Evolutionary conservation across 129 eudicot genomes (phyloP).

Genomic region (Pittosporum tobira): DNA sequence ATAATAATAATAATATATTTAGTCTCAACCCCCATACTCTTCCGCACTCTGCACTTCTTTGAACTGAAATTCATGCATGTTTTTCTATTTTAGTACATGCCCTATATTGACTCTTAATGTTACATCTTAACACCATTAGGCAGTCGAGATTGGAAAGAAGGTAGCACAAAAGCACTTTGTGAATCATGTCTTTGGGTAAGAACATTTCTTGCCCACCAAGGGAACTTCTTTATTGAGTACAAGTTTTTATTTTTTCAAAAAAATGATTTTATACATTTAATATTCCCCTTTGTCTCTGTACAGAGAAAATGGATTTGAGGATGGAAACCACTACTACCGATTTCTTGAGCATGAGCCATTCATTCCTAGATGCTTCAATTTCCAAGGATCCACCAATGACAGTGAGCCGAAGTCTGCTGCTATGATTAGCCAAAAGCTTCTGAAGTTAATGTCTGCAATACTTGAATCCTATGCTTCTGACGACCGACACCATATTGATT

Average conservation of each 20-base stretch:
- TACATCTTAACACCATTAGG: conserved; percentile 26
- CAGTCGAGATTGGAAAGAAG: conserved; percentile 73
- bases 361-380: conserved; percentile 70
- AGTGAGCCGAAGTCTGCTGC: conserved; percentile 61
- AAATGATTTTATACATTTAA: neutral
- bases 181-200: conserved; percentile 83
- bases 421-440: conserved; percentile 43
- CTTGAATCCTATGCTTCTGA: conserved; percentile 90
- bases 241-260: no score
- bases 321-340: conserved; percentile 77
- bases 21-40: neutral
- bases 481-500: conserved; percentile 54
- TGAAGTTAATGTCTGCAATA: conserved; percentile 76
- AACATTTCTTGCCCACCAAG: neutral
- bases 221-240: neutral
- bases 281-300: conserved; percentile 8
- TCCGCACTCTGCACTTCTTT: neutral
- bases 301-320: conserved; percentile 80
- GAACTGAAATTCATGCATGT: neutral
- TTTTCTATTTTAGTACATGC: neutral
- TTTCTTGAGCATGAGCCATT: conserved; percentile 92
- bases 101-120: neutral
- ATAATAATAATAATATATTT: no score
- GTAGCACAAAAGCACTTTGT: conserved; percentile 71
- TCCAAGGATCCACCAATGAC: conserved; percentile 61